Evolutionary conservation across 176 grass and related monocot genomes (phyloP).

Genomic region (Zea luxurians): DNA sequence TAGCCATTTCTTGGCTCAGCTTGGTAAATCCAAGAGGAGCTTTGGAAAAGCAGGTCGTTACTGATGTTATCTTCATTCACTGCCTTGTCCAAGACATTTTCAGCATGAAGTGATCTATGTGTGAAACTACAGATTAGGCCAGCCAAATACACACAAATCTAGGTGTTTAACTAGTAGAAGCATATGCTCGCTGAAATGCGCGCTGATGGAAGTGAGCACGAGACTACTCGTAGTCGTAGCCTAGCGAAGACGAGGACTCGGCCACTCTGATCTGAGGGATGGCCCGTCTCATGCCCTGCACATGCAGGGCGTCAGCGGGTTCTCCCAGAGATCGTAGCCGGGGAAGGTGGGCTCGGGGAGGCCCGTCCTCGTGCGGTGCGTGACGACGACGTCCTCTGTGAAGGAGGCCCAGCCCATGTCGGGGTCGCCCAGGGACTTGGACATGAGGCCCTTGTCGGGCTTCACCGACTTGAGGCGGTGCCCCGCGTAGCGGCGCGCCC

Average conservation of each 20-base stretch:
- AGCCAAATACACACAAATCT: neutral
- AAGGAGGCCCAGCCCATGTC: conserved; percentile 82
- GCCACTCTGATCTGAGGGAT: too few species aligned
- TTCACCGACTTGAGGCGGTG: conserved; percentile 84
- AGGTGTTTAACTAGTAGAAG: neutral
- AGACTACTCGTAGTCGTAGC: neutral
- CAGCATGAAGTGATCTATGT: neutral
- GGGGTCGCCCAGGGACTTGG: conserved; percentile 74
- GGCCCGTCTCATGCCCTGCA: conserved; percentile 42
- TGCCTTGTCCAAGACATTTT: neutral
- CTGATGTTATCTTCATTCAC: neutral
- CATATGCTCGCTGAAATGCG: neutral
- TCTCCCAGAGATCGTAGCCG: conserved; percentile 80
- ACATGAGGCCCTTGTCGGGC: conserved; percentile 87
- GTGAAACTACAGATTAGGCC: neutral
- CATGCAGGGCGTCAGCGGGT: conserved; percentile 78
- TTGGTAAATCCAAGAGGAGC: neutral
- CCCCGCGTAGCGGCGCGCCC: conserved; percentile 62
- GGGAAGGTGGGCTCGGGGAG: conserved; percentile 76
- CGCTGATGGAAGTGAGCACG: too few species aligned
- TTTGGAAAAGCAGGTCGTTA: neutral
- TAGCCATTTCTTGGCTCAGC: neutral
- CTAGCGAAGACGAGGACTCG: neutral
- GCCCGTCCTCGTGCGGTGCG: conserved; percentile 56
- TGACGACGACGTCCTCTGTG: conserved; percentile 62